A percentile compares a stretch with the other conserved stretches of the same genome.
These are phyloP conservation scores for Kalanchoe fedtschenkoi DNA, from an alignment of 164 flowering plant species.

Conservation along the genomic window DNA sequence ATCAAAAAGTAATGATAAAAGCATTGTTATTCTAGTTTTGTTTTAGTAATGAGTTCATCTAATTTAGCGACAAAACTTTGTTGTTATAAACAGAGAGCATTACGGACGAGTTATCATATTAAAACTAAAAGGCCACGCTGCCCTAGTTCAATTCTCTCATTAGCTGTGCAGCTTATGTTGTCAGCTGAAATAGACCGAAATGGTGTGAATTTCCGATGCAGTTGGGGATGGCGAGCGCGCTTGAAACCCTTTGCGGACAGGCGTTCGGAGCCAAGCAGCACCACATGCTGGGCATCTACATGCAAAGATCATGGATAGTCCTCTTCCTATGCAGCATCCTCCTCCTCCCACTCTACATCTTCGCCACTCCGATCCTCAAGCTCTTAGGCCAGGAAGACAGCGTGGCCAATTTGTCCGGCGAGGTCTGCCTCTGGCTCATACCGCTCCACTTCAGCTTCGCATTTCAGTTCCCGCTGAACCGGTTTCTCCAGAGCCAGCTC, in stretches of 20 bases:
- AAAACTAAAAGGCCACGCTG: no score
- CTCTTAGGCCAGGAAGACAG: conserved; percentile 22
- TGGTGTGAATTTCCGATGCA: conserved; percentile 2
- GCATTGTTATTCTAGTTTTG: no score
- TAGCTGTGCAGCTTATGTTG: no score
- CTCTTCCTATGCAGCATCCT: conserved; percentile 21
- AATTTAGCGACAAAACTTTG: no score
- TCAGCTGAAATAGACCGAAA: no score
- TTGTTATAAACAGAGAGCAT: no score
- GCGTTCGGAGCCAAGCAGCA: conserved; percentile 32
- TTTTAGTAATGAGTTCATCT: no score
- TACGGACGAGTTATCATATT: no score
- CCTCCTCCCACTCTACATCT: conserved; percentile 28
- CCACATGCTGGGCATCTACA: conserved; percentile 33
- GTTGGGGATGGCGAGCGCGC: conserved; percentile 42
- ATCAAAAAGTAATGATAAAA: no score
- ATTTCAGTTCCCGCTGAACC: conserved; percentile 34
- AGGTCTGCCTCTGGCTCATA: conserved; percentile 24
- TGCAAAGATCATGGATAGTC: conserved; percentile 40
- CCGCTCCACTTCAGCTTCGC: conserved; percentile 48
- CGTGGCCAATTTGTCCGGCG: conserved; percentile 31
- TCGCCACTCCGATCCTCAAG: conserved; percentile 25
- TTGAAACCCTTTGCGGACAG: conserved; percentile 40
- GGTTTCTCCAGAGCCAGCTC: conserved; percentile 45
- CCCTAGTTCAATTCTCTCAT: no score